Percentiles rank a stretch among this genome's conserved stretches.
Conservation (phyloP, 2,329 filamentous ascomycete species). For the Atkinsonella texensis region DNA sequence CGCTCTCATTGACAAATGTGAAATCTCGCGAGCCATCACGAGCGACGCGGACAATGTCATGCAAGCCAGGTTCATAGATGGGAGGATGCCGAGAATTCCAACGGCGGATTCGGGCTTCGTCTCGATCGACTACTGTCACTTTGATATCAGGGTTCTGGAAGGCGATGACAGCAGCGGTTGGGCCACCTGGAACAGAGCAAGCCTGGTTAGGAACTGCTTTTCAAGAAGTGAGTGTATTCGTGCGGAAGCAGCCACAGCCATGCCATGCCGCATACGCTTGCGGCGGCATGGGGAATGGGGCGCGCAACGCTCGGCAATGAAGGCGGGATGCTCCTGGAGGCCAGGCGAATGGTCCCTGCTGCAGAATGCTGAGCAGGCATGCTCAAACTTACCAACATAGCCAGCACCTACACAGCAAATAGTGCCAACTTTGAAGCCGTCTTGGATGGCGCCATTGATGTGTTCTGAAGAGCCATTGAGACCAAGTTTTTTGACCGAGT, state of each 20-base stretch:
- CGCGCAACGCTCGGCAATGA: not conserved
- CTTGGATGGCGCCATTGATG: slow-evolving; percentile 17
- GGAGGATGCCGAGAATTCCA: slow-evolving; percentile 67
- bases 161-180: slow-evolving; percentile 64
- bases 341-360: not conserved
- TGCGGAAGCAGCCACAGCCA: not conserved
- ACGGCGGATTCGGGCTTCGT: slow-evolving; percentile 50
- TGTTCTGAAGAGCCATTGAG: slow-evolving; percentile 20
- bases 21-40: slow-evolving; percentile 43
- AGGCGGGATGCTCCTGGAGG: not conserved
- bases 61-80: slow-evolving; percentile 63
- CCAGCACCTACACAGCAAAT: slow-evolving; percentile 67
- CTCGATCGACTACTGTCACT: slow-evolving; percentile 65
- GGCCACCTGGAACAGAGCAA: slow-evolving; percentile 41
- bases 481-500: slow-evolving; percentile 19
- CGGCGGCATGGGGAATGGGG: too few relatives aligned
- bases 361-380: not conserved
- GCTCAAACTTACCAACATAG: slow-evolving; percentile 53
- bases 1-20: slow-evolving; percentile 26
- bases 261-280: too few relatives aligned
- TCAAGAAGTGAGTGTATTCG: not conserved
- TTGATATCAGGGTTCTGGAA: slow-evolving; percentile 58
- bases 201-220: not conserved
- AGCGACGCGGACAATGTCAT: slow-evolving; percentile 53
- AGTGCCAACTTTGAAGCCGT: slow-evolving; percentile 33